These are phyloP conservation scores for Exidia glandulosa DNA, from an alignment of 768 basidiomycete genomes.

Conservation along the genomic window DNA sequence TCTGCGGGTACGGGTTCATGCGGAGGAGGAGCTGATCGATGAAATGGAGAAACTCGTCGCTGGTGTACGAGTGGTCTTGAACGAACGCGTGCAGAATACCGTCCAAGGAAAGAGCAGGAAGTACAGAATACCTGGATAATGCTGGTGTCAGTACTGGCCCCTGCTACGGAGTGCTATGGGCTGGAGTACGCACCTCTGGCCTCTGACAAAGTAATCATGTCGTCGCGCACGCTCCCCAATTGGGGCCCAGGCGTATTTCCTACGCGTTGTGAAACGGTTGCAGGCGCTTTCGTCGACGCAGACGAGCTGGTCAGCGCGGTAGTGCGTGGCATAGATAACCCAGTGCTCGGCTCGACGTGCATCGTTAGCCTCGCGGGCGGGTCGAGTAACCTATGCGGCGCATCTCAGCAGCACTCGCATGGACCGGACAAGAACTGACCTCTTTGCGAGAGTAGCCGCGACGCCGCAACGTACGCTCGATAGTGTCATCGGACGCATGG, in stretches of 20 bases:
- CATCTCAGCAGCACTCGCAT: too few species aligned
- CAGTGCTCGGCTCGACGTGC: background rate
- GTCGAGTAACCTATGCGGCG: background rate
- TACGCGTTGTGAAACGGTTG: slow-evolving; percentile 15
- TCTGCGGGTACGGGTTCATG: slow-evolving; percentile 13
- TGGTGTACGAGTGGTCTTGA: slow-evolving; percentile 12
- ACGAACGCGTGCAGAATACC: slow-evolving; percentile 17
- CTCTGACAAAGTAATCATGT: slow-evolving; percentile 18
- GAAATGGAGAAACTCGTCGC: slow-evolving; percentile 11
- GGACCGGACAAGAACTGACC: slow-evolving; percentile 7
- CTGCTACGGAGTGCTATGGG: too few species aligned
- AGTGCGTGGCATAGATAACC: background rate
- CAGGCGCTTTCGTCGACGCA: slow-evolving; percentile 27
- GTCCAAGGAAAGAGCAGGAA: slow-evolving; percentile 19
- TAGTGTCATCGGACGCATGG: slow-evolving; percentile 13
- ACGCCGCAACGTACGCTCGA: slow-evolving; percentile 14
- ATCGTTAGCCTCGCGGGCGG: background rate
- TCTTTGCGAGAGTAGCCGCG: slow-evolving; percentile 17
- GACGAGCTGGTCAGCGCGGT: slow-evolving; percentile 13
- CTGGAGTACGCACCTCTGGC: slow-evolving; percentile 15
- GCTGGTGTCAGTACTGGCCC: background rate
- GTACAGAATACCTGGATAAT: slow-evolving; percentile 18
- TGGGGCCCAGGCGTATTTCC: slow-evolving; percentile 18
- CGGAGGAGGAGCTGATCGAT: slow-evolving; percentile 11
- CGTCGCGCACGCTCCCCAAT: slow-evolving; percentile 12